These are phyloP conservation scores for Mycena venus DNA, from an alignment of 768 basidiomycete species.

Conservation along the genomic window DNA sequence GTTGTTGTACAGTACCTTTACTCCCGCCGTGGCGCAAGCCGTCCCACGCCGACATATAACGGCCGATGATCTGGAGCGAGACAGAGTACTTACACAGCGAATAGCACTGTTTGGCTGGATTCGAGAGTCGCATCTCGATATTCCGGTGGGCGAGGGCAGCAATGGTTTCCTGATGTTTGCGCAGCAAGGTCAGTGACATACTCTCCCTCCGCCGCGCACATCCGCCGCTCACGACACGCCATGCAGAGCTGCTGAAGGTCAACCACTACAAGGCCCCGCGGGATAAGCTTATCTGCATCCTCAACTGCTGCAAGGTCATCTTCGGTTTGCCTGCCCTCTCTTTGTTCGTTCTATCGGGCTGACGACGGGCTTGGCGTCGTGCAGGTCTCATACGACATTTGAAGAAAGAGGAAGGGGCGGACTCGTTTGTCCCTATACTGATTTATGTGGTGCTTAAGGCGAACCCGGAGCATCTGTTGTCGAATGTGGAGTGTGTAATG, in stretches of 20 bases:
- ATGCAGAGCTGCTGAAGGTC: conserved; percentile 90
- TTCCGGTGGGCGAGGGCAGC: conserved; percentile 81
- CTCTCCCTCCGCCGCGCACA: not conserved
- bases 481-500: conserved; percentile 89
- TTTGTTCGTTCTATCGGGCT: not conserved
- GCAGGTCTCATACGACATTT: conserved; percentile 91
- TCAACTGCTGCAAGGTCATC: conserved; percentile 99
- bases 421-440: conserved; percentile 94
- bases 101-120: conserved; percentile 95
- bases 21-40: conserved; percentile 81
- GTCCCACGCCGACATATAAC: conserved; percentile 84
- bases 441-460: conserved; percentile 95
- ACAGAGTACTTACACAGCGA: conserved; percentile 90
- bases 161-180: conserved; percentile 92
- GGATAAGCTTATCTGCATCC: conserved; percentile 96
- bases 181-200: conserved; percentile 74
- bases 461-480: conserved; percentile 94
- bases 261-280: conserved; percentile 99
- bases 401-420: conserved; percentile 88
- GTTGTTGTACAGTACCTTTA: conserved; percentile 80
- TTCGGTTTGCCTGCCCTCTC: conserved; percentile 75
- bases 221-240: not conserved
- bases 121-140: conserved; percentile 88
- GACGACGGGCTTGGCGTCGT: conserved; percentile 2
- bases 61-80: conserved; percentile 96